Base-by-base conservation (phyloP, 331 rosid species). In the Phaseolus coccineus region DNA sequence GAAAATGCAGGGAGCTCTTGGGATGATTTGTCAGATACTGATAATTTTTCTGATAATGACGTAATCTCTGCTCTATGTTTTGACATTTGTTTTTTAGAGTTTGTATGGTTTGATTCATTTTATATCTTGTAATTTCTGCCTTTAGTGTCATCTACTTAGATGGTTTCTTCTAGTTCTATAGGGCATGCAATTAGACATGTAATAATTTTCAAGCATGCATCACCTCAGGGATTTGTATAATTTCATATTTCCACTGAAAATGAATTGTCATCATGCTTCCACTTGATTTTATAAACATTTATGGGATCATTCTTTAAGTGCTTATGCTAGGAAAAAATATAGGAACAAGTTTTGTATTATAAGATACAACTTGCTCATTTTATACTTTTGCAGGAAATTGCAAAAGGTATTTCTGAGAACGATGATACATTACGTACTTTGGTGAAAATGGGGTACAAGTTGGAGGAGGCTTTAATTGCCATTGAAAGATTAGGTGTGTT, bases 401-500 rank as follows among this genome's bases (percentile, higher is more conserved):
- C 66, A 37, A 81, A 83, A 80, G 70, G 88, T 48, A 75, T 48
- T 67, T 87, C 89, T 57, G 85, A 74, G 57, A 76, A 78, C 57
- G 88, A 76, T 71, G 74, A 48, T 52, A 83, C 74, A 35, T 44
- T 89, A 14, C n/a, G 27, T 79, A 0, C 87, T 62, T 87, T 96
- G 79, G 86, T 89, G 75, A 83, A 78, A 27, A 93, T 96, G 99
- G 99, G 99, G n/a, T 93, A 78, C 83, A 28, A 85, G 25, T 71
- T 16, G 44, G 85, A 84, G 2, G 99, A 89, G 84, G 98, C 94
- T 79, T 85, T 88, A 47, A 47, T 76, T 35, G 99, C 99, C 52
- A 59, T 93, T 13, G 90, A 93, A 76, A 90, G 99, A 93, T 93
- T 94, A 69, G 99, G 99, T 93, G 89, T 1, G 86, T 83, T 68